Evolutionary conservation across 2,329 filamentous ascomycete species (phyloP), one percentile per base, ranked within the genome.

Genomic region (Emmonsia crescens): DNA sequence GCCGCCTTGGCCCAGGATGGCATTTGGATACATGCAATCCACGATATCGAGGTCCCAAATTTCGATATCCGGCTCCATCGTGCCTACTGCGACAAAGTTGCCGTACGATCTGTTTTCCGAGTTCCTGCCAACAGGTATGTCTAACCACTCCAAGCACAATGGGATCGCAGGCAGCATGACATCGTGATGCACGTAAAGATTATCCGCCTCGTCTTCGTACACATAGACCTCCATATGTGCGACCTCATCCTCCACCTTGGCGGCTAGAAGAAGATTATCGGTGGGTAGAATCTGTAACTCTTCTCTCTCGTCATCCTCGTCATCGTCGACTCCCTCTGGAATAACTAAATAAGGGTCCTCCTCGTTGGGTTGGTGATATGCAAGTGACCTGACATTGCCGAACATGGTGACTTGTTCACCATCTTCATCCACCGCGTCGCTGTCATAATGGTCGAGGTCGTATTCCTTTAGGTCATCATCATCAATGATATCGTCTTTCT

Each of bases 131-230:
- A 96, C 91, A n/a, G 91, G 88, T 61, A 96, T 82, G 73, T 96
- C 90, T 52, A 99, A 78, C 94, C 94, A 99, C 78, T 99, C 94
- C 48, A 97, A 83, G 71, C 91, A 94, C 6, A 99, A 85, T 12
- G 94, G 94, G 71, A 99, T 96, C 29, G 93, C 93, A 38, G 94
- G 94, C 61, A 99, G 83, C 93, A 99, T 97, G 69, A 99, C 96
- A 76, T 99, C 94, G 82, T 99, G 94, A 78, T 99, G 94, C 29
- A 99, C 93, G 75, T 99, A 99, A 64, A 99, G 86, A 74, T 99
- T 99, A 77, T 97, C 94, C 52, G 87, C 89, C 64, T 85, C 85
- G 69, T 97, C 94, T 75, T 99, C 94, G 77, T 97, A 99, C 33
- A 99, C 91, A 71, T 97, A 96, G 24, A 97, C 89, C 75, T 99